Conservation (phyloP, 1,284 basidiomycete species). For the Hemileia vastatrix region DNA sequence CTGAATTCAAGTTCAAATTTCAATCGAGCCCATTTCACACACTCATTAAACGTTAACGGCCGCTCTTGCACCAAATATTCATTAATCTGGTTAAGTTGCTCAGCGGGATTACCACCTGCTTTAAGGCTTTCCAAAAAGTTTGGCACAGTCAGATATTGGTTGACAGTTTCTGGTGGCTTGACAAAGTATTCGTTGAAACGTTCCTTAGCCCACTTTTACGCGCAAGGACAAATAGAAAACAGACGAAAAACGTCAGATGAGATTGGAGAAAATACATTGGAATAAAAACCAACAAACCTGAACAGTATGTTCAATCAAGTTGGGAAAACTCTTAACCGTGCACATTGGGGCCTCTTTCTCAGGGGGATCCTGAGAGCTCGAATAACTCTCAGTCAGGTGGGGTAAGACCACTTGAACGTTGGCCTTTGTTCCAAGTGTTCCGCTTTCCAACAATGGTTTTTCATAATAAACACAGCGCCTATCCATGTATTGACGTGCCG, state of each 20-base stretch:
- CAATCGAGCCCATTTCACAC: conserved; percentile 89
- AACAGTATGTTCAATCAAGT: conserved; percentile 98
- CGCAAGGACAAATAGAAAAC: not conserved
- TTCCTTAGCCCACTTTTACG: conserved; percentile 75
- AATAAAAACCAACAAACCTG: conserved; percentile 3
- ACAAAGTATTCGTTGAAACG: conserved; percentile 90
- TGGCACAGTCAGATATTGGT: conserved; percentile 91
- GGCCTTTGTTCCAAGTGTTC: conserved; percentile 96
- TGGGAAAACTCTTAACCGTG: conserved; percentile 99
- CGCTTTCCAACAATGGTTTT: conserved; percentile 93
- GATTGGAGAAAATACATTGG: not conserved
- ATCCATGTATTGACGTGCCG: conserved; percentile 95
- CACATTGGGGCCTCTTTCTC: conserved; percentile 97
- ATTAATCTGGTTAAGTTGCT: conserved; percentile 82
- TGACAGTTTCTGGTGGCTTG: conserved; percentile 87
- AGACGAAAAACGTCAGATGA: not conserved
- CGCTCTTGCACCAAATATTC: conserved; percentile 84
- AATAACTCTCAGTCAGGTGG: conserved; percentile 92
- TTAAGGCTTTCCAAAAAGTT: conserved; percentile 90
- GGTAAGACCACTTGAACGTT: conserved; percentile 96
- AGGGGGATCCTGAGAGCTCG: conserved; percentile 96
- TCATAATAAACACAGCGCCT: conserved; percentile 94
- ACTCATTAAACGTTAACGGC: conserved; percentile 92
- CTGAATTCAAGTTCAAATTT: conserved; percentile 93
- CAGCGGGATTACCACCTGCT: conserved; percentile 77